Conservation (phyloP, 805 yeast genomes). For the Starmera pachycereana region DNA sequence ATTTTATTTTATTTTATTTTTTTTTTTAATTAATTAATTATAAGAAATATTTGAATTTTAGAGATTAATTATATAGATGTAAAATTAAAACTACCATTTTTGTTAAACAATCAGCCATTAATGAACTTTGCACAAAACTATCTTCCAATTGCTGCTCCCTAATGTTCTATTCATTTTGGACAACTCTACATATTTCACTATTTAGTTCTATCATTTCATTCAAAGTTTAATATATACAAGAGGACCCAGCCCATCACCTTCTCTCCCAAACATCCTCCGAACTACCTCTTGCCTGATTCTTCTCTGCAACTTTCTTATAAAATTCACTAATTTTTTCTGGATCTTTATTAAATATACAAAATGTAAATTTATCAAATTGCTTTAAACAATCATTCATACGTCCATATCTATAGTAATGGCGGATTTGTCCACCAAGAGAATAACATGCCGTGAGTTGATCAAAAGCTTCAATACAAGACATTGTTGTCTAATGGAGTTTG, state of each 20-base stretch:
- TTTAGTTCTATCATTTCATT: no score
- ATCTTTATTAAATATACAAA: constrained; percentile 57
- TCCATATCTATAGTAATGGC: constrained; percentile 79
- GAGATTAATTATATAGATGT: no score
- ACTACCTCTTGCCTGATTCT: constrained; percentile 56
- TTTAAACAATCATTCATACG: constrained; percentile 60
- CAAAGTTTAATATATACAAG: not conserved
- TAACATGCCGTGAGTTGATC: constrained; percentile 82
- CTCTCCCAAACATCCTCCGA: constrained; percentile 80
- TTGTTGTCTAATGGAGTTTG: constrained; percentile 24
- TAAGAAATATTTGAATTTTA: no score
- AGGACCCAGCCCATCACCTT: not conserved
- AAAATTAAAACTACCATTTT: no score
- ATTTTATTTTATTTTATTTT: no score
- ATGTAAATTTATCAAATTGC: constrained; percentile 67
- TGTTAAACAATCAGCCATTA: not conserved
- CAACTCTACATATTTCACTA: no score
- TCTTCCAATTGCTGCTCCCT: no score
- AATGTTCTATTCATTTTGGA: no score
- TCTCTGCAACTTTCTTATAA: constrained; percentile 52
- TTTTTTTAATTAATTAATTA: no score
- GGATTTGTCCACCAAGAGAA: constrained; percentile 82
- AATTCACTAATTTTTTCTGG: constrained; percentile 60
- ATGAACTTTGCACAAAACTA: no score
- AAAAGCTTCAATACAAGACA: constrained; percentile 75